Percentiles rank a stretch among this genome's conserved stretches.
These are phyloP conservation scores for Tylopilus orsonianus DNA, from an alignment of 1,284 basidiomycete genomes.

Conservation along the genomic window DNA sequence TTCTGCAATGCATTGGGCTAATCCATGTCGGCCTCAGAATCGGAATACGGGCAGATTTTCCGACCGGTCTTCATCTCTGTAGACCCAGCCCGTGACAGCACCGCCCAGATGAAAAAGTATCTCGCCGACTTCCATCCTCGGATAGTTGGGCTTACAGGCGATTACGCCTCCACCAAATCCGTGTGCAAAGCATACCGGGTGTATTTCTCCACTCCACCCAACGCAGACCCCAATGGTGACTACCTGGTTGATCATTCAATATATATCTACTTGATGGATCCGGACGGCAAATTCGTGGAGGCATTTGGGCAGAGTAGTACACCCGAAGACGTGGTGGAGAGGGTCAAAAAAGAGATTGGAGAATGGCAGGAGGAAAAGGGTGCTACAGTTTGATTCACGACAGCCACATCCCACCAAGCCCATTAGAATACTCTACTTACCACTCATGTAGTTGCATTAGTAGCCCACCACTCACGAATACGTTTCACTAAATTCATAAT, in stretches of 20 bases:
- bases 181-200: conserved; percentile 96
- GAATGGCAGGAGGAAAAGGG: conserved; percentile 52
- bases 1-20: no score
- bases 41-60: conserved; percentile 61
- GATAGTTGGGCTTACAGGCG: conserved; percentile 86
- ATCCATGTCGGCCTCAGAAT: conserved; percentile 50
- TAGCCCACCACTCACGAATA: conserved; percentile 20
- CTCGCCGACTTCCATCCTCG: conserved; percentile 88
- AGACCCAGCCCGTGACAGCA: conserved; percentile 90
- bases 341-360: conserved; percentile 57
- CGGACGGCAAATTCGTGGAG: conserved; percentile 91
- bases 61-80: conserved; percentile 94
- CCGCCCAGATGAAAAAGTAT: conserved; percentile 59
- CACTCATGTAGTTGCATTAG: conserved; percentile 13
- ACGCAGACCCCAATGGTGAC: conserved; percentile 84
- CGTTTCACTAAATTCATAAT: neutral
- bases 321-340: conserved; percentile 67
- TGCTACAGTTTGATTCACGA: conserved; percentile 29
- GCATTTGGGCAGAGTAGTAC: conserved; percentile 89
- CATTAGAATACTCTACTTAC: conserved; percentile 7
- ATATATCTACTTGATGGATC: conserved; percentile 99
- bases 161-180: conserved; percentile 83
- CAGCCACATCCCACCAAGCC: neutral
- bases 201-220: conserved; percentile 96
- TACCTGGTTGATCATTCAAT: conserved; percentile 98